phyloP scores from a whole-genome alignment of 2,329 filamentous ascomycete species.

The Pseudogymnoascus sp. region DNA sequence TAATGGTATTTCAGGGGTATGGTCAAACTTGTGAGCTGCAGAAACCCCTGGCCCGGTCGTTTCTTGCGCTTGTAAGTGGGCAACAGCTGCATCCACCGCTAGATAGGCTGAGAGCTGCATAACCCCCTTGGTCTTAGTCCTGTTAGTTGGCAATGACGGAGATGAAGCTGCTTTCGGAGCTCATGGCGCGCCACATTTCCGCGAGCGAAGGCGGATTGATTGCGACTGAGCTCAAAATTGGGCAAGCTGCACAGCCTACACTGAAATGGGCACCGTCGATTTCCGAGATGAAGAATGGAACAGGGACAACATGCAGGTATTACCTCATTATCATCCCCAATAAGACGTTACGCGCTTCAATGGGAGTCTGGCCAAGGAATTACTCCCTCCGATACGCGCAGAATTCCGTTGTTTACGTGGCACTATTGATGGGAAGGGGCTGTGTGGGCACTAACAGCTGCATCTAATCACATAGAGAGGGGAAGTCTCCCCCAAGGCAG shows the following conservation, averaged over 20 bases:
- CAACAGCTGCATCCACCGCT: no score
- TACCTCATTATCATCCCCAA: no score
- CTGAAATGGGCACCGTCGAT: neutral
- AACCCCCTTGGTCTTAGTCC: neutral
- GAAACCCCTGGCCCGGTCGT: no score
- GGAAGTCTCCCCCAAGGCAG: neutral
- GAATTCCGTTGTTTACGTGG: neutral
- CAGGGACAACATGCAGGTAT: neutral
- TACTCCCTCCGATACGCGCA: no score
- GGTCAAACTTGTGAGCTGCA: no score
- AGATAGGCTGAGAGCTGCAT: no score
- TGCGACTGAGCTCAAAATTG: neutral
- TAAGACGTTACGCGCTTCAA: neutral
- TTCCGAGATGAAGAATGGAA: neutral
- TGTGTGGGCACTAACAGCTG: neutral
- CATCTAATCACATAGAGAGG: neutral
- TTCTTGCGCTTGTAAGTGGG: no score
- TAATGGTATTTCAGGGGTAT: no score
- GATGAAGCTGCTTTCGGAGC: neutral
- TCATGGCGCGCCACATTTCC: neutral
- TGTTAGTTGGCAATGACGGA: neutral
- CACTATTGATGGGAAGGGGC: neutral
- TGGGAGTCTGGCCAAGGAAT: neutral
- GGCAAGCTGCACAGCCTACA: neutral
- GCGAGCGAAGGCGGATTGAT: neutral